Base-by-base conservation (phyloP, 108 stramenopile species). In the Nitzschia palea region DNA sequence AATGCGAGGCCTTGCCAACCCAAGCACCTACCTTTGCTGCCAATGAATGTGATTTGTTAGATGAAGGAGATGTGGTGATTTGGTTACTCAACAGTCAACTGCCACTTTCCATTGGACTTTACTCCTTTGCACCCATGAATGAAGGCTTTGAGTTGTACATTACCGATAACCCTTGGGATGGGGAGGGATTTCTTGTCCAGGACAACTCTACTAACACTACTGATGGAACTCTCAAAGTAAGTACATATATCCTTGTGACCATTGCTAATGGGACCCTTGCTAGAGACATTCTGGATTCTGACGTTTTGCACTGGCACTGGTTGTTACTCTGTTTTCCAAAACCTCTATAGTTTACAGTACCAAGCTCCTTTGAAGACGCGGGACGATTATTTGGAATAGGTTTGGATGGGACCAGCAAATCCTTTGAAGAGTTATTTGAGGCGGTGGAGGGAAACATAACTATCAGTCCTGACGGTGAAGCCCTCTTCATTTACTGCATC, bases 131-230 rank as follows among this genome's bases (percentile, higher is more conserved):
- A 14, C 55, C 74, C 23, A 34, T 85, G 28, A 66, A 76, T 0
- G 66, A 42, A 20, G 68, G 65, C 2, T 57, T 73, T 18, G 50
- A 34, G 33, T 20, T 85, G 32, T 80, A 67, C 56, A 25, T 83
- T 42, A 83, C 82, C 42, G 78, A 79, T 57, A 72, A 80, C 59
- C 76, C 78, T 4, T 83, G 78, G 78, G 62, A 65, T 26, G 78
- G 74, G 23, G 50, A 22, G 17, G 35, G 18, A 6, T 79, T 79
- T 44, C 12, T 44, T 26, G 33, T 44, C 22, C 76, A 62, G 25
- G 77, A 65, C 20, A 26, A n/a, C n/a, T n/a, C 25, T 22, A 26
- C 51, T 40, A 40, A 26, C 15, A 17, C 36, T 17, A 25, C 18
- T 22, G 59, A 60, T 53, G 81, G 78, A 55, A 64, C 67, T 4